Conservation (phyloP, 306 rosid genomes). For the Vigna unguiculata region DNA sequence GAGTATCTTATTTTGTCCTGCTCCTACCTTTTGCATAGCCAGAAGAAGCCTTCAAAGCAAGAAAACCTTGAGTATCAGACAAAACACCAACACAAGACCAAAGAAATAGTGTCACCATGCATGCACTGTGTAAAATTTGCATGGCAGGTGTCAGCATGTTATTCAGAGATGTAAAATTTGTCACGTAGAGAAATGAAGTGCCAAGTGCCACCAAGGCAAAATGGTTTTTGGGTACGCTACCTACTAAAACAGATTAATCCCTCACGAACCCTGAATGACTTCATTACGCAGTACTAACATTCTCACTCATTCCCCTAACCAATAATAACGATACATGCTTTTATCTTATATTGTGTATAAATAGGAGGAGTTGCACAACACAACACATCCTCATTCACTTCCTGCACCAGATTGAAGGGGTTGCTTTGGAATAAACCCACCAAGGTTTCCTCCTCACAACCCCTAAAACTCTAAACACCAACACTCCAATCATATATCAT, state of each 20-base stretch:
- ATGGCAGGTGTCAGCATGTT: not conserved
- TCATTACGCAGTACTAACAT: not conserved
- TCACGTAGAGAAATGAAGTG: not conserved
- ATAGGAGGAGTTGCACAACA: slow-evolving; percentile 31
- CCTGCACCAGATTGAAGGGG: slow-evolving; percentile 48
- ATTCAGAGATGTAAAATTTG: not conserved
- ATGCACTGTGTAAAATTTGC: not conserved
- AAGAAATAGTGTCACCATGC: slow-evolving; percentile 32
- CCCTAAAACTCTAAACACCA: slow-evolving; percentile 7
- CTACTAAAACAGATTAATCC: slow-evolving; percentile 56
- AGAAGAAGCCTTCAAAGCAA: slow-evolving; percentile 29
- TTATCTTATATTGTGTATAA: slow-evolving; percentile 39
- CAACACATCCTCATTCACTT: slow-evolving; percentile 45
- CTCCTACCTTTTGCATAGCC: slow-evolving; percentile 42
- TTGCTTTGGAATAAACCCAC: slow-evolving; percentile 37
- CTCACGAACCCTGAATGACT: slow-evolving; percentile 61
- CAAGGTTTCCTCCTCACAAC: slow-evolving; percentile 37
- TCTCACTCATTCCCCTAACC: not conserved
- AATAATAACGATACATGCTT: slow-evolving; percentile 24
- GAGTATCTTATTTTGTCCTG: slow-evolving; percentile 30
- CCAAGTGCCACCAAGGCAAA: slow-evolving; percentile 31
- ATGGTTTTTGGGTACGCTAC: slow-evolving; percentile 68
- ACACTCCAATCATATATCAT: not conserved
- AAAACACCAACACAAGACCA: slow-evolving; percentile 22
- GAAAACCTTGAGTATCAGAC: slow-evolving; percentile 44